Percentiles rank a stretch among this genome's conserved stretches.
Evolutionary conservation across 768 basidiomycete species (phyloP).

Genomic region (Lactarius akahatsu): DNA sequence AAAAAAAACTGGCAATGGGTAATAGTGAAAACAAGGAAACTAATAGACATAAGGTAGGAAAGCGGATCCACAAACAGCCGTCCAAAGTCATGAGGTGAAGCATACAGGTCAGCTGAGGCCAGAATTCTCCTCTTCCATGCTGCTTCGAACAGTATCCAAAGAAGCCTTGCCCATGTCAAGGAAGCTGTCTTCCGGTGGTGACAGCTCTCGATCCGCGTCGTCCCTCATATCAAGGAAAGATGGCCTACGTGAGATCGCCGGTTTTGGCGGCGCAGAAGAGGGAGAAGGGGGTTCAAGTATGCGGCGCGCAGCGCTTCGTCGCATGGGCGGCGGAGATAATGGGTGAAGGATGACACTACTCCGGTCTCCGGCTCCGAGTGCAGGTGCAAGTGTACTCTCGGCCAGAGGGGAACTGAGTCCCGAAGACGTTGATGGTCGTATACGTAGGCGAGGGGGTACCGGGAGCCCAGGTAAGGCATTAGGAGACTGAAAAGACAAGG

Average conservation of each 20-base stretch:
- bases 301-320: constrained; percentile 20
- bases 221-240: constrained; percentile 70
- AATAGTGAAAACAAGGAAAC: background rate
- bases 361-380: constrained; percentile 21
- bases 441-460: constrained; percentile 51
- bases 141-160: constrained; percentile 41
- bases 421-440: constrained; percentile 25
- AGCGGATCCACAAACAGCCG: background rate
- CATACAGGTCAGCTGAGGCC: constrained; percentile 8
- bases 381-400: constrained; percentile 20
- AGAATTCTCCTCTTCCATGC: constrained; percentile 34
- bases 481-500: constrained; percentile 31
- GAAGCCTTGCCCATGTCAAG: constrained; percentile 43
- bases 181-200: constrained; percentile 40
- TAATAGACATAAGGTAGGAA: constrained; percentile 28
- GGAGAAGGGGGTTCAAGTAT: constrained; percentile 17
- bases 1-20: constrained; percentile 10
- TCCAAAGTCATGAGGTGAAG: constrained; percentile 9
- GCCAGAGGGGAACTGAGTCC: constrained; percentile 4
- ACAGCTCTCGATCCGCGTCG: constrained; percentile 30
- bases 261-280: constrained; percentile 34
- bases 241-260: constrained; percentile 62
- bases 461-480: constrained; percentile 44
- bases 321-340: constrained; percentile 40
- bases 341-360: constrained; percentile 37